These are phyloP conservation scores for Erythrophleum fordii DNA, from an alignment of 306 rosid species.

Conservation along the genomic window DNA sequence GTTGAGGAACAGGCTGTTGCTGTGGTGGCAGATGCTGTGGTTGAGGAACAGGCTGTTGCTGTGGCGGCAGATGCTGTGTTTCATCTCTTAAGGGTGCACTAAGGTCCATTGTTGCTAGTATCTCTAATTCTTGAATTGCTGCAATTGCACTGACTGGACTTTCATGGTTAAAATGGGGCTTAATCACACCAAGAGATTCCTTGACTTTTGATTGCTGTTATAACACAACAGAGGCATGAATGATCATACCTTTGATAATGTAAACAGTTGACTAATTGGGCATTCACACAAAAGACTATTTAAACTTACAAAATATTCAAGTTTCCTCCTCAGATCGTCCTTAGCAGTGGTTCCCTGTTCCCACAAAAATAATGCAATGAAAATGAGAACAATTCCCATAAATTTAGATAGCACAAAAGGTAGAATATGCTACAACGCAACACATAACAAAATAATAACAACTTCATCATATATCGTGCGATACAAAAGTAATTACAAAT, in stretches of 20 bases:
- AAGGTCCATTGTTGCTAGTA: conserved; percentile 62
- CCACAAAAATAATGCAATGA: not conserved
- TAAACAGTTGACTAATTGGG: not conserved
- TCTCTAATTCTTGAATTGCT: conserved; percentile 72
- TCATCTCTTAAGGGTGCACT: conserved; percentile 56
- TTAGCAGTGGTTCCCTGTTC: conserved; percentile 38
- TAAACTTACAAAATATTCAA: conserved; percentile 71
- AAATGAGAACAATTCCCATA: not conserved
- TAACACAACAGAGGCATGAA: conserved; percentile 15
- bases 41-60: not conserved
- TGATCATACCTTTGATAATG: conserved; percentile 7
- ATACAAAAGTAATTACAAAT: not conserved
- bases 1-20: not conserved
- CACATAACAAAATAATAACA: not conserved
- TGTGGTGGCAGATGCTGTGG: not conserved
- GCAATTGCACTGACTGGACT: conserved; percentile 55
- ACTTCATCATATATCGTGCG: not conserved
- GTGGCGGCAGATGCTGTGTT: conserved; percentile 14
- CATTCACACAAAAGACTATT: conserved; percentile 20
- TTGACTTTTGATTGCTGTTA: conserved; percentile 73
- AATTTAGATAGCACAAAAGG: not conserved
- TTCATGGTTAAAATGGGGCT: conserved; percentile 60
- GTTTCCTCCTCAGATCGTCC: conserved; percentile 63
- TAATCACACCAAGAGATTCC: conserved; percentile 63
- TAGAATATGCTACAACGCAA: not conserved